phyloP scores from a whole-genome alignment of 2,329 filamentous ascomycete species.

The Pseudopithomyces chartarum region DNA sequence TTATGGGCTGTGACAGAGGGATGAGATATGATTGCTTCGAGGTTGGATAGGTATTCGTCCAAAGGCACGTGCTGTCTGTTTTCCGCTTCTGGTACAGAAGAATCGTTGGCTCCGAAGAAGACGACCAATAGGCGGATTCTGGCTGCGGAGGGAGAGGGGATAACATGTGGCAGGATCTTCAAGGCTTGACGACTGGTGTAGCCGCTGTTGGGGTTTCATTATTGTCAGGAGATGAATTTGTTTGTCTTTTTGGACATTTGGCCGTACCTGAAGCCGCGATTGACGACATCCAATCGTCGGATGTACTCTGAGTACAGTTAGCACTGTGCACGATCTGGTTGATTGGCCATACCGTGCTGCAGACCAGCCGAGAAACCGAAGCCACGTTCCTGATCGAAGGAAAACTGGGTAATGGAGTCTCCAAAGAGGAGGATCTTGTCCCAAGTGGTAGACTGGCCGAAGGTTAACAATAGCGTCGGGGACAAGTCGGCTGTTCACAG shows the following conservation, averaged over 20 bases:
- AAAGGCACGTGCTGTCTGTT: conserved; percentile 78
- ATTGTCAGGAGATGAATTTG: too few relatives aligned
- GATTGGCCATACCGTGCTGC: conserved; percentile 64
- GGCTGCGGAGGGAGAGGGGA: conserved; percentile 67
- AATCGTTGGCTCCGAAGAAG: conserved; percentile 91
- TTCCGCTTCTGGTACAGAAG: conserved; percentile 66
- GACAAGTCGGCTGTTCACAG: background rate
- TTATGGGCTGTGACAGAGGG: conserved; percentile 70
- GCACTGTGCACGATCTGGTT: background rate
- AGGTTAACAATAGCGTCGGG: background rate
- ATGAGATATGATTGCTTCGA: conserved; percentile 74
- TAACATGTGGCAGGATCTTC: conserved; percentile 69
- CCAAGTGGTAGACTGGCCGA: conserved; percentile 34
- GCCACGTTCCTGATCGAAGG: conserved; percentile 64
- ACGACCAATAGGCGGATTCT: conserved; percentile 73
- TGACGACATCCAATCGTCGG: conserved; percentile 82
- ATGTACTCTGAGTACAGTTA: conserved; percentile 64
- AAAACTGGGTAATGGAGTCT: conserved; percentile 82
- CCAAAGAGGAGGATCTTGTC: conserved; percentile 75
- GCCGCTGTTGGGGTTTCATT: conserved; percentile 56
- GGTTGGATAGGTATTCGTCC: conserved; percentile 74
- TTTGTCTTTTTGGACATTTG: background rate
- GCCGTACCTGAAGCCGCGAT: conserved; percentile 73
- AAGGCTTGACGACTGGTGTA: conserved; percentile 82
- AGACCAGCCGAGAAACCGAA: conserved; percentile 77